Conservation (phyloP, 768 basidiomycete genomes). For the Russula ochroleuca region DNA sequence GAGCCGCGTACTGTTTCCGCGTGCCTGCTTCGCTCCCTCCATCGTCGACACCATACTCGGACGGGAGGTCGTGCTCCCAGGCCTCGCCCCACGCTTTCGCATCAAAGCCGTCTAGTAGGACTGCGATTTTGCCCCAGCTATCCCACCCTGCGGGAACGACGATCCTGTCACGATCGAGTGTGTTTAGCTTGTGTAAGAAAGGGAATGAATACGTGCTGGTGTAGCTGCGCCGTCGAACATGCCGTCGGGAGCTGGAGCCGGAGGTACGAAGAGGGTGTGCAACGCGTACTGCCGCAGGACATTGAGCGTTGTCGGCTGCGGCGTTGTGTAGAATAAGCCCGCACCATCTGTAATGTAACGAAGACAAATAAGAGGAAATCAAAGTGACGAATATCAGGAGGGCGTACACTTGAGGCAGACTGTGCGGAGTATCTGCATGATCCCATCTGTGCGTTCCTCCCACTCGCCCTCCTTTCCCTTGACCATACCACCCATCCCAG, state of each 20-base stretch:
- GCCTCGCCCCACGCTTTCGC: constrained; percentile 73
- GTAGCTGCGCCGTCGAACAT: constrained; percentile 36
- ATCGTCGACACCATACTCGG: constrained; percentile 38
- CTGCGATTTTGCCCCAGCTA: constrained; percentile 92
- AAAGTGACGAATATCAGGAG: constrained; percentile 18
- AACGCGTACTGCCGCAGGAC: constrained; percentile 82
- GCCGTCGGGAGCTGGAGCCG: constrained; percentile 49
- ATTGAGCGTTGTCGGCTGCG: constrained; percentile 67
- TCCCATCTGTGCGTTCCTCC: constrained; percentile 93
- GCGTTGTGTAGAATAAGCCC: constrained; percentile 85
- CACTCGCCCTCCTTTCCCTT: constrained; percentile 88
- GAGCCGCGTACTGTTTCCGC: constrained; percentile 57
- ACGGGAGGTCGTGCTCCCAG: constrained; percentile 65
- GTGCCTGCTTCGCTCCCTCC: constrained; percentile 48
- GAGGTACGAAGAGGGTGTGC: constrained; percentile 73
- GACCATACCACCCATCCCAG: constrained; percentile 86
- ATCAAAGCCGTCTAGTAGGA: constrained; percentile 89
- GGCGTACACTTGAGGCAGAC: constrained; percentile 85
- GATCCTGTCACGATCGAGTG: constrained; percentile 87
- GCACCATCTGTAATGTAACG: constrained; percentile 66
- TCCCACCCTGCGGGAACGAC: constrained; percentile 97
- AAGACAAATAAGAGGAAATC: constrained; percentile 5
- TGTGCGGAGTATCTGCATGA: constrained; percentile 90
- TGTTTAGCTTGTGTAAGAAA: constrained; percentile 83
- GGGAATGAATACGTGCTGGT: constrained; percentile 73